Base-by-base conservation (phyloP, 1,139 yeast genomes). In the Geotrichum klebahnii region DNA sequence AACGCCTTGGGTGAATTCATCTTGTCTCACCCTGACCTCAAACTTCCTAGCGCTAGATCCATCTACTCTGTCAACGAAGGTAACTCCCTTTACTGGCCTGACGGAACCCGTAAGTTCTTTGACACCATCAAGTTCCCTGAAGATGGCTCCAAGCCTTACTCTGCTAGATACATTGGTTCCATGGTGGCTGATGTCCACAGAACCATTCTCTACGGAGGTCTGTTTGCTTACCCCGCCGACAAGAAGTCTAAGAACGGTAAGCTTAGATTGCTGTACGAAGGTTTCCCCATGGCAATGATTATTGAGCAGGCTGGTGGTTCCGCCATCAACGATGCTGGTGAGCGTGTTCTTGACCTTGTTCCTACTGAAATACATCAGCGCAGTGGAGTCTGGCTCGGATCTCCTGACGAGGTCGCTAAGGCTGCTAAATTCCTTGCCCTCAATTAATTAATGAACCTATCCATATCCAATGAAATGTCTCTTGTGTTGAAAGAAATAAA, bases 181-280 rank as follows among this genome's bases (percentile, higher is more conserved):
- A 92, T 92, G 98, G 98, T 92, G 57, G 97, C 97, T 36, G 98
- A 92, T 73, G 90, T 92, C 60, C 98, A 92, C 73, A 83, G 98
- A 73, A 92, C 98, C 31, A 77, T 92, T 61, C 78, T 92, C 54
- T 92, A 92, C 66, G 98, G 98, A 47, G 98, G 98, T 38, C 72
- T 92, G 54, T 92, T 90, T 63, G 85, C 96, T 12, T 92, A 92
- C 68, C 98, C 98, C 32, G 88, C 95, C 14, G 97, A 90, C 70
- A 73, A 84, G 56, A 89, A 89, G 73, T 81, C 89, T 61, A 86
- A 85, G 70, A 82, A 81, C 61, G 97, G 97, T 52, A 92, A 92
- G 69, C 80, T 92, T 69, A 78, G 98, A 72, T 74, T 92, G 59
- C 76, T 92, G 57, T 92, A 92, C 67, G 98, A 92, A 73, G 94